Evolutionary conservation across 164 flowering plant species (phyloP), one percentile per base, ranked within the genome.

Genomic region (Tetracentron sinense): DNA sequence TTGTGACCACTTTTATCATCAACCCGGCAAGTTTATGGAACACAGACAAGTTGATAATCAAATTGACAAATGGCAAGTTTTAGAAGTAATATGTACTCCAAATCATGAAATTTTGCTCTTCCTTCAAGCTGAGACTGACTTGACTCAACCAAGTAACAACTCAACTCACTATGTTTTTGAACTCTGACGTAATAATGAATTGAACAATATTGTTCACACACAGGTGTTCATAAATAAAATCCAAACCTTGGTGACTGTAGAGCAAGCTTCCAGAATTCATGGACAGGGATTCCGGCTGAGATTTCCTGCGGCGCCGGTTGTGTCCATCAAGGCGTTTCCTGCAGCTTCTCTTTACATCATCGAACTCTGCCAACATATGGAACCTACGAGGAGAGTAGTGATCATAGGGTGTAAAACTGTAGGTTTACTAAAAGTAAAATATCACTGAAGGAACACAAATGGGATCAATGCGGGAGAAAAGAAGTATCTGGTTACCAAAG

Each of bases 301-400:
- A 82, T 77, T 88, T 88, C 65, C 95, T 78, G 27, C 92, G 75
- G 7, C 95, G 85, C 27, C 84, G 69, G 68, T 88, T 88, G 73
- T 88, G 95, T 42, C 92, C 91, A 72, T 84, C 91, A 42, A 88
- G 92, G 44, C 92, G 86, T 69, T 86, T 88, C 74, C 95, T 77
- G 65, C 95, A 88, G 75, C 95, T 88, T 74, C 91, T 64, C 68
- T 88, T 88, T 46, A 76, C 84, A 38, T 88, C 91, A 69, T 88
- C 95, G 74, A 88, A 88, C 72, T 88, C 95, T 57, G 11, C 79
- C 76, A 88, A 65, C 31, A 81, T 75, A 81, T 88, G 95, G 64
- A 88, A 88, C 81, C 95, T 88, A 59, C 46, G 46, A 16, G 48
- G 64, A 21, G 44, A 33, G 23, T 53, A 22, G 61, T 49, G 6